Conservation (phyloP, 176 grass and related monocot genomes). For the Musa acuminata region DNA sequence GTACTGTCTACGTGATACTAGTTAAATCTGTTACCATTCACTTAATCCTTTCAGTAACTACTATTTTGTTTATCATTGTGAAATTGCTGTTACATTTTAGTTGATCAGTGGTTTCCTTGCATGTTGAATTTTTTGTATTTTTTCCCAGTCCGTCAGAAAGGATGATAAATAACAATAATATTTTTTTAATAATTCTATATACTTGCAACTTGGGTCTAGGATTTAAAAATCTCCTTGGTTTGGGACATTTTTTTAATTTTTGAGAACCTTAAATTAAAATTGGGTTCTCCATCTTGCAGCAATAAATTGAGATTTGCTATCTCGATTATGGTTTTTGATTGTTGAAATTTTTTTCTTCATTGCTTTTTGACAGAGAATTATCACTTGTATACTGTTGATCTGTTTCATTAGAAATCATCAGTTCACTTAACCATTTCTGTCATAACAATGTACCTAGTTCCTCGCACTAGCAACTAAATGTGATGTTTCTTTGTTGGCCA, state of each 20-base stretch:
- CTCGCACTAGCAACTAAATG: not conserved
- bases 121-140: too few relatives aligned
- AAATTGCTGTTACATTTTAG: too few relatives aligned
- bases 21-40: too few relatives aligned
- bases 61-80: too few relatives aligned
- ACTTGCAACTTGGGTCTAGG: not conserved
- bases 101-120: too few relatives aligned
- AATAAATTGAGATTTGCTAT: too few relatives aligned
- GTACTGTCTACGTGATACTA: too few relatives aligned
- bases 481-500: constrained; percentile 23
- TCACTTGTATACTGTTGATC: not conserved
- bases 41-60: too few relatives aligned
- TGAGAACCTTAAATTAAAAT: not conserved
- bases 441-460: not conserved
- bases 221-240: not conserved
- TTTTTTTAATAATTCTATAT: too few relatives aligned
- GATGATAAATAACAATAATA: too few relatives aligned
- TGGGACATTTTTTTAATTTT: not conserved
- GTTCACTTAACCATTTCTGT: not conserved
- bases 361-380: not conserved
- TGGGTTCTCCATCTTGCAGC: not conserved
- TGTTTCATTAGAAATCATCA: not conserved
- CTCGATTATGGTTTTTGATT: not conserved
- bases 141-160: too few relatives aligned
- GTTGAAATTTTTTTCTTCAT: not conserved